Evolutionary conservation across 2,329 filamentous ascomycete species (phyloP).

Genomic region (Grosmannia serpens): DNA sequence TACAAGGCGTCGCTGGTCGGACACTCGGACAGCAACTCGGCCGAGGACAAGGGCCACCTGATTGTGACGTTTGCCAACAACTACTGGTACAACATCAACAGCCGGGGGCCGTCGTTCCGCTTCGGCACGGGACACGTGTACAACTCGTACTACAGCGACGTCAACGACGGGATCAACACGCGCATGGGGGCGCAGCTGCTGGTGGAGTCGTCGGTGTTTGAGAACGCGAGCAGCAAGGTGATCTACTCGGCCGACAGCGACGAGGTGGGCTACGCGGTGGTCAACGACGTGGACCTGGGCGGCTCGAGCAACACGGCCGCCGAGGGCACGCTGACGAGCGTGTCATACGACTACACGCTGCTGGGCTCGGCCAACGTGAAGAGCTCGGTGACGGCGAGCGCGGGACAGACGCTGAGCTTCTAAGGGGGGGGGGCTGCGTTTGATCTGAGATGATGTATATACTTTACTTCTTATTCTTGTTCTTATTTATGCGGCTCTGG

Average conservation of each 20-base stretch:
- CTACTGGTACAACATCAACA: constrained; percentile 53
- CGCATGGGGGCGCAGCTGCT: constrained; percentile 46
- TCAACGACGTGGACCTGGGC: constrained; percentile 31
- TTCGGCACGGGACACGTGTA: constrained; percentile 50
- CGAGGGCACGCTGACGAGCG: constrained; percentile 34
- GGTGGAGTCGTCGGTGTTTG: constrained; percentile 43
- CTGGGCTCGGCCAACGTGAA: constrained; percentile 36
- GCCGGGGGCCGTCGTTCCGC: constrained; percentile 49
- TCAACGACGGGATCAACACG: constrained; percentile 41
- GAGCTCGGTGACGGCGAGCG: constrained; percentile 24
- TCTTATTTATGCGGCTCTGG: not conserved
- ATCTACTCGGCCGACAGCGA: constrained; percentile 29
- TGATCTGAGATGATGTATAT: not conserved
- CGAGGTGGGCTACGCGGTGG: constrained; percentile 27
- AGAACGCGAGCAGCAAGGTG: constrained; percentile 23
- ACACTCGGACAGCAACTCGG: constrained; percentile 46
- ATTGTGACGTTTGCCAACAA: constrained; percentile 57
- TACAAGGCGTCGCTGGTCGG: constrained; percentile 47
- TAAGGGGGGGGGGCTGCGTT: too few relatives aligned
- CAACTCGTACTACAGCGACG: constrained; percentile 34
- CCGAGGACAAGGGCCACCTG: constrained; percentile 49
- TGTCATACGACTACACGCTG: constrained; percentile 43
- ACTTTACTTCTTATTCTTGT: not conserved
- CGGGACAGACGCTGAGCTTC: constrained; percentile 26
- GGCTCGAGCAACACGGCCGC: constrained; percentile 35